These are phyloP conservation scores for Arctium lappa DNA, from an alignment of 129 eudicot genomes.

Conservation along the genomic window DNA sequence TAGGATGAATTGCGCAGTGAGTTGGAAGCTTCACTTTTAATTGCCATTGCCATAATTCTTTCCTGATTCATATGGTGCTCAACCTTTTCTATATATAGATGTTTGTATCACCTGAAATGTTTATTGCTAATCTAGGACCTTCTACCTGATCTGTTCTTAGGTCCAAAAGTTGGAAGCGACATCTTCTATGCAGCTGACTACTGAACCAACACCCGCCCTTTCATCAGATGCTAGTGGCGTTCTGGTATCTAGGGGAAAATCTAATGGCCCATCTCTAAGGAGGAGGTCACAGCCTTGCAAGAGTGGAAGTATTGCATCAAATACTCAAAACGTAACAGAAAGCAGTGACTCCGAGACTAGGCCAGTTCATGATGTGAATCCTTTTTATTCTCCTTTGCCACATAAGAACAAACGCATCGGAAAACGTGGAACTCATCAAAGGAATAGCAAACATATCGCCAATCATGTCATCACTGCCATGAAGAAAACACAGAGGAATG, in stretches of 20 bases:
- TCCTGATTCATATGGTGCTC: neutral
- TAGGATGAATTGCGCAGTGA: neutral
- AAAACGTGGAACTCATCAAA: conserved; percentile 33
- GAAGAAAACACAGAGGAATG: conserved; percentile 52
- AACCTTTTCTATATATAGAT: neutral
- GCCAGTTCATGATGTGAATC: conserved; percentile 28
- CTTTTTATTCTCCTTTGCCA: conserved; percentile 29
- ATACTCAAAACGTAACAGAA: conserved; percentile 35
- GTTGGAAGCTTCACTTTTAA: too few relatives aligned
- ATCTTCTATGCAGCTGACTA: conserved; percentile 16
- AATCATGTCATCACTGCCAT: conserved; percentile 37
- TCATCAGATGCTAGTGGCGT: conserved; percentile 32
- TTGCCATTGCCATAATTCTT: neutral
- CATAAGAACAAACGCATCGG: conserved; percentile 32
- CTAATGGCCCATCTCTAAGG: conserved; percentile 30
- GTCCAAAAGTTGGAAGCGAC: conserved; percentile 30
- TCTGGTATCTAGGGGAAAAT: conserved; percentile 33
- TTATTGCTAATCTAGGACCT: neutral
- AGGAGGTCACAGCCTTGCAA: conserved; percentile 44
- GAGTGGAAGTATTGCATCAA: conserved; percentile 63
- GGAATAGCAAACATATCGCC: conserved; percentile 45
- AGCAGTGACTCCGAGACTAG: conserved; percentile 54
- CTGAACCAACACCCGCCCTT: conserved; percentile 23
- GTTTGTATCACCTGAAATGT: neutral
- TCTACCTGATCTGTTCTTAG: conserved; percentile 24